Evolutionary conservation across 2,329 filamentous ascomycete genomes (phyloP).

Genomic region (Aspergillus bombycis): DNA sequence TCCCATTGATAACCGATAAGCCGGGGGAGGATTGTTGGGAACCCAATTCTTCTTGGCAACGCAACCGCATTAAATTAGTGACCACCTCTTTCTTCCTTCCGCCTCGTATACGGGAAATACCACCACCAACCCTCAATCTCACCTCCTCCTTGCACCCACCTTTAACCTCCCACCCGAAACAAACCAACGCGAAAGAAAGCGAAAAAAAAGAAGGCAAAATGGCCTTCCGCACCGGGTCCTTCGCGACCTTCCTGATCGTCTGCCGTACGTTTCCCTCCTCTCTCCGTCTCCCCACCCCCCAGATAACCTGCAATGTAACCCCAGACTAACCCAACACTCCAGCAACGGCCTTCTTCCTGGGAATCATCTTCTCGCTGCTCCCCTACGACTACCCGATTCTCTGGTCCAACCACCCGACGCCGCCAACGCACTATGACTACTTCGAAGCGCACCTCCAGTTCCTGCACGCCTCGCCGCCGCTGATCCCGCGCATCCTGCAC

Average conservation of each 20-base stretch:
- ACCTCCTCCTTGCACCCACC: background rate
- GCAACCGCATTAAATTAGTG: background rate
- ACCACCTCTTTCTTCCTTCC: background rate
- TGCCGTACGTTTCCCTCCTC: conserved; percentile 72
- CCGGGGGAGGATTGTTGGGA: background rate
- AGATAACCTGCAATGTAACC: no score
- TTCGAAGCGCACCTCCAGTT: conserved; percentile 90
- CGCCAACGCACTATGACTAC: conserved; percentile 72
- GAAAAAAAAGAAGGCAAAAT: conserved; percentile 23
- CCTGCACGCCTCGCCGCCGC: conserved; percentile 84
- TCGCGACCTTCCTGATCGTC: conserved; percentile 96
- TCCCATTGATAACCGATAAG: background rate
- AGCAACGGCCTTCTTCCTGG: conserved; percentile 97
- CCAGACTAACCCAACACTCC: conserved; percentile 17
- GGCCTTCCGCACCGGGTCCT: conserved; percentile 60
- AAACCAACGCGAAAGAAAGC: background rate
- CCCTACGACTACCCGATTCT: conserved; percentile 72
- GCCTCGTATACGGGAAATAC: no score
- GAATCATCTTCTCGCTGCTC: conserved; percentile 93
- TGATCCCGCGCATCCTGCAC: conserved; percentile 91
- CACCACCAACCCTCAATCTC: background rate
- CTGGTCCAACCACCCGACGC: conserved; percentile 47
- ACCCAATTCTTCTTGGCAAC: background rate
- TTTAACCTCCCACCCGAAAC: background rate
- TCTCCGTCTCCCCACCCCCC: no score